These are phyloP conservation scores for Chaetomiaceae sp. DNA, from an alignment of 2,329 filamentous ascomycete genomes.

Conservation along the genomic window DNA sequence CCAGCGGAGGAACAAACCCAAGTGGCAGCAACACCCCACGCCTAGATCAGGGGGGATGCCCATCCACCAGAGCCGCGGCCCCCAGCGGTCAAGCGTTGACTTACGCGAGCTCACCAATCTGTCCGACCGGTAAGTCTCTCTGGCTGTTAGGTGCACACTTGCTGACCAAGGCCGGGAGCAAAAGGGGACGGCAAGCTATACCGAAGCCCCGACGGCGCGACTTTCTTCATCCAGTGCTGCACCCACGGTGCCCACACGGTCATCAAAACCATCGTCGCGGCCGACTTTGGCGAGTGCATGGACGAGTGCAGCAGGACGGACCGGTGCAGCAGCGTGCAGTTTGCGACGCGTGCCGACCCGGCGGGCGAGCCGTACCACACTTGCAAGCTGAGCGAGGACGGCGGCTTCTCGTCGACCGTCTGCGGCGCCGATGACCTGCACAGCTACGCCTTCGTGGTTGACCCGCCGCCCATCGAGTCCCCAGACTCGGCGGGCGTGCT, in stretches of 20 bases:
- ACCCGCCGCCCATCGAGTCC: not conserved
- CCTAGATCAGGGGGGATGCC: no score
- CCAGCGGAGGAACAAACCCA: not conserved
- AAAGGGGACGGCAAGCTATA: not conserved
- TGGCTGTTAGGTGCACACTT: no score
- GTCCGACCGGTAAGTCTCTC: no score
- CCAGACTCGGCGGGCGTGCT: not conserved
- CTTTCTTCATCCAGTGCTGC: not conserved
- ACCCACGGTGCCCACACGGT: not conserved
- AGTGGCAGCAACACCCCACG: not conserved
- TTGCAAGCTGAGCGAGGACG: not conserved
- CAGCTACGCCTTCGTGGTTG: not conserved
- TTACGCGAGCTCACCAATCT: no score
- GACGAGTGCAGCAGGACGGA: slow-evolving; percentile 5
- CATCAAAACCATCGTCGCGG: not conserved
- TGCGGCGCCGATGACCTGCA: not conserved
- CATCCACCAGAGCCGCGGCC: no score
- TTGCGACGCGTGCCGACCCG: not conserved
- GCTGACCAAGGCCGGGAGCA: no score
- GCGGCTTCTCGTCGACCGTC: no score
- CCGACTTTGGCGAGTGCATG: slow-evolving; percentile 1
- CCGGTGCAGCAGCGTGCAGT: not conserved
- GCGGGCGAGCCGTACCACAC: not conserved
- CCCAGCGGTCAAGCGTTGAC: no score
- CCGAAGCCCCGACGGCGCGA: not conserved